Conservation (phyloP, 2,329 filamentous ascomycete species). For the Aspergillus caelatus region DNA sequence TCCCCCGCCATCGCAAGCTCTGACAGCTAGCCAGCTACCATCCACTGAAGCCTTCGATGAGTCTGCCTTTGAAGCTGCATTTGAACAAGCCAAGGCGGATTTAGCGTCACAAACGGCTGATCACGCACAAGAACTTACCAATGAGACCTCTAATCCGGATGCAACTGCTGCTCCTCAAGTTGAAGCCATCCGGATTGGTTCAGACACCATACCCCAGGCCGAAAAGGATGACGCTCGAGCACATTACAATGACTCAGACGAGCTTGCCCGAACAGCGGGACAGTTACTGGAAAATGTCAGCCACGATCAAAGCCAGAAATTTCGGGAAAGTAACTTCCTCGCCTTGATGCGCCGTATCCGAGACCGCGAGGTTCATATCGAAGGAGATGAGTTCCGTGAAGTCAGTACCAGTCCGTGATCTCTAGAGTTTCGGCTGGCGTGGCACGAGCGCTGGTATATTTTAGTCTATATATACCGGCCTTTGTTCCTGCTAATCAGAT, state of each 20-base stretch:
- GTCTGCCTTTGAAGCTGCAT: conserved; percentile 50
- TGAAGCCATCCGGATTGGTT: conserved; percentile 44
- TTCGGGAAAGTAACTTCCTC: conserved; percentile 76
- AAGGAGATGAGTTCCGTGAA: conserved; percentile 63
- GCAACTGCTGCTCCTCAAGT: conserved; percentile 14
- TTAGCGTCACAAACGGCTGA: conserved; percentile 33
- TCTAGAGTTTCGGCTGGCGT: conserved; percentile 37
- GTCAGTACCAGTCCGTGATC: conserved; percentile 49
- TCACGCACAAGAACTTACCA: conserved; percentile 13
- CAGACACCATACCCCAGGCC: conserved; percentile 44
- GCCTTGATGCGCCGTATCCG: conserved; percentile 75
- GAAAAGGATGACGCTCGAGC: conserved; percentile 36
- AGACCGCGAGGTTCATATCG: conserved; percentile 70
- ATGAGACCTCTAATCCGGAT: conserved; percentile 23
- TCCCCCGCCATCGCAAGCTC: conserved; percentile 29
- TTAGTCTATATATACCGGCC: conserved; percentile 28
- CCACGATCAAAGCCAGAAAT: conserved; percentile 71
- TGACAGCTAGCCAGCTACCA: conserved; percentile 24
- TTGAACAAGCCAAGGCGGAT: conserved; percentile 44
- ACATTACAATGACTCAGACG: conserved; percentile 59
- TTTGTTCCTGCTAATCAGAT: conserved; percentile 39
- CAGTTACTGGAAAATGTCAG: conserved; percentile 70
- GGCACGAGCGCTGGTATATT: conserved; percentile 42
- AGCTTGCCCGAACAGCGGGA: conserved; percentile 71
- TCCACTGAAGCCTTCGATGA: conserved; percentile 44